A percentile compares a stretch with the other conserved stretches of the same genome.
Evolutionary conservation across 192 early-diverging fungal species (phyloP).

Genomic region (Cetraspora pellucida): DNA sequence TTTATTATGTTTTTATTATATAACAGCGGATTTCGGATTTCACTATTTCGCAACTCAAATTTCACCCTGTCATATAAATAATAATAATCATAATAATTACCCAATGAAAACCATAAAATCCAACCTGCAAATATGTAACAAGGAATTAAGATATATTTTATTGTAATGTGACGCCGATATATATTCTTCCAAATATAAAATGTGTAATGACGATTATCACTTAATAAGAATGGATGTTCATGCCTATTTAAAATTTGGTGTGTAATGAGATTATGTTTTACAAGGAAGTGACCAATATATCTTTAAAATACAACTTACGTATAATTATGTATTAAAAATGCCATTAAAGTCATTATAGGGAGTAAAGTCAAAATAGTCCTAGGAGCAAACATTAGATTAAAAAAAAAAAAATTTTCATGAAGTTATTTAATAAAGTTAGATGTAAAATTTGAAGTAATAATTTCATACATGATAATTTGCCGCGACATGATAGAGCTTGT

Average conservation of each 20-base stretch:
- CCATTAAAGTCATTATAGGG: conserved; percentile 34
- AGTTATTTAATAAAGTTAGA: conserved; percentile 10
- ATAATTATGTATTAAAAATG: conserved; percentile 50
- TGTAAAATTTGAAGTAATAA: not conserved
- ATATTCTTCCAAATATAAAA: conserved; percentile 94
- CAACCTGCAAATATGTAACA: conserved; percentile 58
- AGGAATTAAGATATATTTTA: conserved; percentile 67
- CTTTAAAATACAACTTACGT: conserved; percentile 47
- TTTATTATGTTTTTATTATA: too few relatives aligned
- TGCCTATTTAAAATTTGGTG: conserved; percentile 47
- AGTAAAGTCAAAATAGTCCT: not conserved
- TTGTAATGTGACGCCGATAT: conserved; percentile 56
- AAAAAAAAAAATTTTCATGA: not conserved
- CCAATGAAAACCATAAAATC: conserved; percentile 45
- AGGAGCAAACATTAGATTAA: not conserved
- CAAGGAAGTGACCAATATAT: not conserved
- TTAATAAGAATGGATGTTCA: conserved; percentile 91
- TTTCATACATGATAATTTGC: not conserved
- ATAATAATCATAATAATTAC: conserved; percentile 44
- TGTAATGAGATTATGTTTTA: too few relatives aligned
- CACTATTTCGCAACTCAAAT: too few relatives aligned
- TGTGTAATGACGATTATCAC: conserved; percentile 94
- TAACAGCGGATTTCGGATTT: too few relatives aligned
- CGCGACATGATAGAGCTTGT: not conserved
- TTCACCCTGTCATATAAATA: too few relatives aligned